Evolutionary conservation across 352 stramenopile genomes (phyloP), one percentile per base, ranked within the genome.

Genomic region (Pythium plurisporium): DNA sequence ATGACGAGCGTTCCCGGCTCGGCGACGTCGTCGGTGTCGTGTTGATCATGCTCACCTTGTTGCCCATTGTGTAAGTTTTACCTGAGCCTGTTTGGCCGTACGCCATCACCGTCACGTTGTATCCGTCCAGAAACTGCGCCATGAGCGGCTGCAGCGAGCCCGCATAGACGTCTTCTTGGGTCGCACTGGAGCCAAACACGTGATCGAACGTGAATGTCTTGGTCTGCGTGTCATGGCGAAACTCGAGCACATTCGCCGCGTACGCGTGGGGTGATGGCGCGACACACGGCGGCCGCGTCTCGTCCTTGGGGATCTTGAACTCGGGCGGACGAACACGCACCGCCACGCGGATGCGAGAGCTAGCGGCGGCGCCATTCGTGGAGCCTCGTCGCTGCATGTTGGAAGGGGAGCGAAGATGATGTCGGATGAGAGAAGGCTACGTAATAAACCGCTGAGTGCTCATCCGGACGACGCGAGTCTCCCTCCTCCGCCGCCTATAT

Each of bases 161-260:
- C 3, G 50, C 27, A 48, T 82, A 86, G 25, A 86, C 63, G 10
- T 82, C 73, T 46, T 71, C 55, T 55, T 90, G 79, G 6, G 34
- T 65, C 4, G 72, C 56, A 14, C 70, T 51, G 0, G 41, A 22
- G 9, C 61, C 55, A 48, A 90, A 85, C 22, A 90, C 70, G 51
- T 90, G 76, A 50, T 92, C 82, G 51, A 86, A 89, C 29, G 61
- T 73, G 57, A 84, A 89, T 7, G 51, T 55, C 57, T 86, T 89
- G 62, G 59, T 23, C 26, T 70, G 66, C 30, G 53, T 62, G 0
- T 86, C 72, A 30, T 73, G 58, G 14, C 69, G 44, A 27, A 73
- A 85, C 10, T 76, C 53, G 15, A 88, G 44, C 26, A 23, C 44
- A 49, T 69, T 45, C 20, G 58, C 19, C 17, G 42, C n/a, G 41